Percentiles rank a stretch among this genome's conserved stretches.
These are phyloP conservation scores for Picea sitchensis DNA, from an alignment of 75 land plant species.

Conservation along the genomic window DNA sequence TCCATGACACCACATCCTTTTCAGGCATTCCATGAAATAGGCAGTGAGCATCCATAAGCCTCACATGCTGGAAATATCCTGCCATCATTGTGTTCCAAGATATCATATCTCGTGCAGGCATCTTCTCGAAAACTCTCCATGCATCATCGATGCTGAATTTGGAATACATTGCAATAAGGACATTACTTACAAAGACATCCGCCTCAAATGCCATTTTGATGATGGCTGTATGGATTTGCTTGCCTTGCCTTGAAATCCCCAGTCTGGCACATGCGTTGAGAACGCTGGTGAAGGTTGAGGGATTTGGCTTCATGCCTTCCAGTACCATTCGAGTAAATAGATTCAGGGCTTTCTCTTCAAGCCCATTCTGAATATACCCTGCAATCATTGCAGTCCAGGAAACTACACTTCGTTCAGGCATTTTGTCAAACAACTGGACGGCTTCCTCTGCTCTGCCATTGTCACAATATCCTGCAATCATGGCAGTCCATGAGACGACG, in stretches of 20 bases:
- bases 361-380: conserved; percentile 27
- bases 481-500: conserved; percentile 40
- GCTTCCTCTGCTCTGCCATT: conserved; percentile 21
- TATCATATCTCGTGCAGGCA: conserved; percentile 27
- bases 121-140: conserved; percentile 45
- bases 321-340: conserved; percentile 26
- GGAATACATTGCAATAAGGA: conserved; percentile 71
- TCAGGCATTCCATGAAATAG: conserved; percentile 33
- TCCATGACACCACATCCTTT: conserved; percentile 48
- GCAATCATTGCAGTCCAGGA: conserved; percentile 48
- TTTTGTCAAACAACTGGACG: conserved; percentile 38
- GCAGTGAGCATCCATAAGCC: not conserved
- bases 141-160: conserved; percentile 54
- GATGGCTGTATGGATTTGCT: conserved; percentile 48
- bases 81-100: conserved; percentile 65
- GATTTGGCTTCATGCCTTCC: conserved; percentile 40
- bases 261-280: conserved; percentile 41
- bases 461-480: conserved; percentile 37
- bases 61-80: conserved; percentile 44
- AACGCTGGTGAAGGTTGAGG: conserved; percentile 36
- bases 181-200: conserved; percentile 53
- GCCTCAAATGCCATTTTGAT: conserved; percentile 17
- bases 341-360: conserved; percentile 21
- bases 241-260: conserved; percentile 25
- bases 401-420: conserved; percentile 32